Evolutionary conservation across 2,329 filamentous ascomycete genomes (phyloP).

Genomic region (Rutstroemia sp.): DNA sequence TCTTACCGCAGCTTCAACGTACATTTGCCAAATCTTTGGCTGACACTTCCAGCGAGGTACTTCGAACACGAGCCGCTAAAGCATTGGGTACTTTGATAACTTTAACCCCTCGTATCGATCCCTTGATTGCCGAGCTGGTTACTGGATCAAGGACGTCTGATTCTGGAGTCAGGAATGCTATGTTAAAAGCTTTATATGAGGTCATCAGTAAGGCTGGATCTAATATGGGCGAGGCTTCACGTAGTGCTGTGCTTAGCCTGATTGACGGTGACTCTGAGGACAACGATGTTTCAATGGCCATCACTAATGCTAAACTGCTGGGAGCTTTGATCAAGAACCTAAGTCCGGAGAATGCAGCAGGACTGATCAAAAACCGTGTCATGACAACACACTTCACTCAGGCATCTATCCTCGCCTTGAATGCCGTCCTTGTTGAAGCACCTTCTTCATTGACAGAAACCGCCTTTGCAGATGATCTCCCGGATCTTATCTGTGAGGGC

Average conservation of each 20-base stretch:
- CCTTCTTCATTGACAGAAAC: slow-evolving; percentile 60
- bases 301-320: slow-evolving; percentile 84
- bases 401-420: slow-evolving; percentile 77
- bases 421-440: slow-evolving; percentile 80
- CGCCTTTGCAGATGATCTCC: slow-evolving; percentile 63
- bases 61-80: slow-evolving; percentile 84
- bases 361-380: slow-evolving; percentile 62
- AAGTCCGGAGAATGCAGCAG: slow-evolving; percentile 58
- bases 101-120: slow-evolving; percentile 89
- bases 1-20: slow-evolving; percentile 90
- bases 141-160: slow-evolving; percentile 92
- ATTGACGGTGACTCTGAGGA: slow-evolving; percentile 82
- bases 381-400: slow-evolving; percentile 68
- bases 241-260: slow-evolving; percentile 74
- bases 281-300: slow-evolving; percentile 68
- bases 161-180: slow-evolving; percentile 80
- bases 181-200: slow-evolving; percentile 95
- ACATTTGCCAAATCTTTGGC: slow-evolving; percentile 96
- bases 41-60: slow-evolving; percentile 81
- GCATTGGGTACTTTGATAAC: slow-evolving; percentile 93
- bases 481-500: slow-evolving; percentile 71
- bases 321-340: slow-evolving; percentile 86
- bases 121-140: slow-evolving; percentile 84
- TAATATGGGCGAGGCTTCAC: slow-evolving; percentile 90
- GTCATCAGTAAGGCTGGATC: slow-evolving; percentile 90